Conservation (phyloP, 192 early-diverging fungal species). For the Gigaspora rosea region DNA sequence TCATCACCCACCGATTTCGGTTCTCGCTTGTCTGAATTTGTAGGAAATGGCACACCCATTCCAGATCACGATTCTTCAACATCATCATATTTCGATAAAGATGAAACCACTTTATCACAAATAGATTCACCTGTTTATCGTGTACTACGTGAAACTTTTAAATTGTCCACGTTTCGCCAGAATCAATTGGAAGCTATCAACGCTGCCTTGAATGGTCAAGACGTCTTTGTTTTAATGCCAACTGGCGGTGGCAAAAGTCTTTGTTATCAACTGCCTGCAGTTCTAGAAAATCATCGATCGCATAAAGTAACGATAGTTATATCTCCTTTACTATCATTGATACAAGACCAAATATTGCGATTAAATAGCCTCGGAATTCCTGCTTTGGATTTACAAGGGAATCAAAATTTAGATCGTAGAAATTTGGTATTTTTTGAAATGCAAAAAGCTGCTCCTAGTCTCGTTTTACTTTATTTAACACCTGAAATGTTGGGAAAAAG, state of each 20-base stretch:
- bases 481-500: conserved; percentile 83
- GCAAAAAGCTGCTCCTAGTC: conserved; percentile 39
- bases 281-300: conserved; percentile 50
- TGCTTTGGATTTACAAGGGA: conserved; percentile 58
- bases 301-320: conserved; percentile 85
- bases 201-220: conserved; percentile 75
- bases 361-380: conserved; percentile 45
- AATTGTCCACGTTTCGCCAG: conserved; percentile 73
- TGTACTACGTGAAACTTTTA: conserved; percentile 47
- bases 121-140: too few relatives aligned
- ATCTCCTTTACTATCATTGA: conserved; percentile 93
- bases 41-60: too few relatives aligned
- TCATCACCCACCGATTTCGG: too few relatives aligned
- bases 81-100: too few relatives aligned
- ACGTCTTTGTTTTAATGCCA: conserved; percentile 97
- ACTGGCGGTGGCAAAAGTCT: conserved; percentile 96
- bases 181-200: conserved; percentile 92
- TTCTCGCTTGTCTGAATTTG: too few relatives aligned
- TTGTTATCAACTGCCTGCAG: conserved; percentile 91
- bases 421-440: conserved; percentile 63
- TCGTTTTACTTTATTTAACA: conserved; percentile 84
- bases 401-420: conserved; percentile 50
- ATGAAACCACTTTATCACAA: too few relatives aligned
- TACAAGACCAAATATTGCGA: conserved; percentile 90
- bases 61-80: too few relatives aligned